Evolutionary conservation across 2,329 filamentous ascomycete genomes (phyloP), one percentile per base, ranked within the genome.

Genomic region (Verticillium tricorpus): DNA sequence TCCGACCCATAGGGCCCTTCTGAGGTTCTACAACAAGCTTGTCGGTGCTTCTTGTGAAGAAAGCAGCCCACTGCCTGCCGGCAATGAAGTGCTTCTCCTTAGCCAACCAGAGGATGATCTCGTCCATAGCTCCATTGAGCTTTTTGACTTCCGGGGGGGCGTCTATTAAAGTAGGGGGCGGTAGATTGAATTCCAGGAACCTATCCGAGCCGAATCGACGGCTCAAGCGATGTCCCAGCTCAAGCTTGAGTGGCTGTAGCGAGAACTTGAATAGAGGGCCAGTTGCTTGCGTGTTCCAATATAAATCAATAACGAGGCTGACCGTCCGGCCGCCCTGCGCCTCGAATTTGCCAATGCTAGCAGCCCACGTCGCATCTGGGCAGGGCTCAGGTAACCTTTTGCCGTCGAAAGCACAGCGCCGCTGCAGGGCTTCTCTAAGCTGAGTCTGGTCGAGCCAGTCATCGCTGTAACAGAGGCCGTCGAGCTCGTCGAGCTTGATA

Each of bases 201-300:
- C 86, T 78, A 64, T 89, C 85, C 0, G 79, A 71, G 0, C 86
- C 85, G 65, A 86, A 87, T 5, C 80, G 80, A 14, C 86, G 79
- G 22, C 74, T 73, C 0, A 88, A 70, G 1, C 86, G 81, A 69
- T 85, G 78, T 0, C 80, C 74, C 2, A 76, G 68, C 31, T 85
- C 82, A 1, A 86, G 68, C 11, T 72, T 75, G 1, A 87, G 67
- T 0, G 83, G 80, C 2, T 78, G 73, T 11, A 88, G 74, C 5
- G 74, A 75, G 5, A 87, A 67, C 0, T 67, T 63, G 62, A 85
- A 84, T 0, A 81, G 59, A 0, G 80, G 77, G 0, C 77, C 79
- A 0, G 65, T 69, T 3, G 69, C 67, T 1, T 71, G 66, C 0
- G 68, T 59, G 40, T 74, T 78, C 37, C 74, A 77, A 0, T 71